phyloP scores from a whole-genome alignment of 164 flowering plant species.

The Aristolochia californica region DNA sequence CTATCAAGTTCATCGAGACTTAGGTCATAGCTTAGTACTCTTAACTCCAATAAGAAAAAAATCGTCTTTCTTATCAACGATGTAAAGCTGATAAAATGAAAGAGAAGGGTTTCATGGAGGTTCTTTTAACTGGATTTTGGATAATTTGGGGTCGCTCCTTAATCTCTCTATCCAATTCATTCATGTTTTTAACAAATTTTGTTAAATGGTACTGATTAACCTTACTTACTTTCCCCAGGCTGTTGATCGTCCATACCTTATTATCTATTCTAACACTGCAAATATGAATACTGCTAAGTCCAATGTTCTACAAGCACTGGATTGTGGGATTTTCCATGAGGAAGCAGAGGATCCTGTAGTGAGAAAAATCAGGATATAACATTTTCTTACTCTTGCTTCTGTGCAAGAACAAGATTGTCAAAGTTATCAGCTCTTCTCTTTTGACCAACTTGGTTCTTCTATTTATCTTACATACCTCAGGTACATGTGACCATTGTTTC shows the following conservation, averaged over 20 bases:
- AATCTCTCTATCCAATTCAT: background rate
- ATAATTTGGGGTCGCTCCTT: too few relatives aligned
- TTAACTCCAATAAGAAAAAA: too few relatives aligned
- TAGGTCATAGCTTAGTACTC: too few relatives aligned
- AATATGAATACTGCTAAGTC: conserved; percentile 18
- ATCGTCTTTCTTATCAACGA: too few relatives aligned
- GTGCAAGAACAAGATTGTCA: background rate
- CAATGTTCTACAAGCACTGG: conserved; percentile 18
- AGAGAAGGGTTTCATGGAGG: too few relatives aligned
- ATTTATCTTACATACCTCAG: conserved; percentile 25
- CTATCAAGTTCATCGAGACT: too few relatives aligned
- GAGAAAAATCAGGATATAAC: conserved; percentile 8
- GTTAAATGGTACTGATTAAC: background rate
- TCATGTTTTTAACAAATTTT: background rate
- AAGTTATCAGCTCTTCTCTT: background rate
- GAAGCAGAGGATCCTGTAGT: conserved; percentile 74
- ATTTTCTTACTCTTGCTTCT: background rate
- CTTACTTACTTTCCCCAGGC: conserved; percentile 36
- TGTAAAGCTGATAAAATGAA: too few relatives aligned
- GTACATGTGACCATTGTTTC: conserved; percentile 76
- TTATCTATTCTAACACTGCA: conserved; percentile 51
- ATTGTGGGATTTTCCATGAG: conserved; percentile 73
- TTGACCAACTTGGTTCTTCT: background rate
- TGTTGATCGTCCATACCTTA: conserved; percentile 95
- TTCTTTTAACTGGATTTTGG: too few relatives aligned